Percentiles rank a stretch among this genome's conserved stretches.
Evolutionary conservation across 352 stramenopile species (phyloP).

Genomic region (Globisporangium canariense): DNA sequence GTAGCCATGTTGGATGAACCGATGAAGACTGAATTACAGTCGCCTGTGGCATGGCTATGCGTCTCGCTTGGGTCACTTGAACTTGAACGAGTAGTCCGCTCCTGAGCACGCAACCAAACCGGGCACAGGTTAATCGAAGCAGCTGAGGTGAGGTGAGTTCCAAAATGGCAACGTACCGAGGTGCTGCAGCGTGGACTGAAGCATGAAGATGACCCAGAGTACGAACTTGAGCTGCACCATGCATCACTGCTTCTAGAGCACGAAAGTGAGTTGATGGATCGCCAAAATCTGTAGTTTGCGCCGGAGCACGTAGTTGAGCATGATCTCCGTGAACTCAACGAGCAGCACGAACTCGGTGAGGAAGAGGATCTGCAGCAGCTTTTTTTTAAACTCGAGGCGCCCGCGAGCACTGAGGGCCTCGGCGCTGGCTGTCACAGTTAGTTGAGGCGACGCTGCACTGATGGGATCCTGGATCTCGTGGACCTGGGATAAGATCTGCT

Average conservation of each 20-base stretch:
- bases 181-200: conserved; percentile 36
- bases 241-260: conserved; percentile 29
- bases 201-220: conserved; percentile 38
- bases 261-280: conserved; percentile 33
- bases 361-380: conserved; percentile 5
- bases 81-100: conserved; percentile 3
- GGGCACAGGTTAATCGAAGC: background rate
- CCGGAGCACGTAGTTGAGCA: conserved; percentile 19
- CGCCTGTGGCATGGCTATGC: background rate
- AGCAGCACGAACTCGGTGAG: conserved; percentile 15
- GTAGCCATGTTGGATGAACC: background rate
- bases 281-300: conserved; percentile 23
- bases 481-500: no score
- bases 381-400: background rate
- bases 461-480: no score
- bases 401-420: background rate
- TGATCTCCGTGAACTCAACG: conserved; percentile 20
- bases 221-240: conserved; percentile 44
- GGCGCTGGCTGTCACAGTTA: no score
- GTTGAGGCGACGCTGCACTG: no score
- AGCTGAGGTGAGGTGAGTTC: no score
- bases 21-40: no score
- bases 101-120: background rate
- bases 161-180: conserved; percentile 14
- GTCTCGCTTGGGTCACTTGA: background rate